Conservation (phyloP, 306 rosid species). For the Urtica urens region DNA sequence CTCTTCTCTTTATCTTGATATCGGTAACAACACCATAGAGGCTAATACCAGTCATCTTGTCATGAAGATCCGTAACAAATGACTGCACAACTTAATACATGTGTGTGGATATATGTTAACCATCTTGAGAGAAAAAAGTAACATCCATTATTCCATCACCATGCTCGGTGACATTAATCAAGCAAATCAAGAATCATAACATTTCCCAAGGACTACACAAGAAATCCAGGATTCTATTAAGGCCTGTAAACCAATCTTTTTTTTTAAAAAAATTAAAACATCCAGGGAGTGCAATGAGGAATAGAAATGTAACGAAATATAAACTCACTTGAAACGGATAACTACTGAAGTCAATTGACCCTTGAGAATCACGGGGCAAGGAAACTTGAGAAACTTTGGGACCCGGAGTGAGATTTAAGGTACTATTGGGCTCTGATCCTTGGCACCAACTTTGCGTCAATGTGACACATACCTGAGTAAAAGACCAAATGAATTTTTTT, state of each 20-base stretch:
- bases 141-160: conserved; percentile 1
- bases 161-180: too few species aligned
- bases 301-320: conserved; percentile 4
- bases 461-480: conserved; percentile 48
- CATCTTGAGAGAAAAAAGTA: conserved; percentile 5
- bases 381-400: conserved; percentile 77
- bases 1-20: conserved; percentile 40
- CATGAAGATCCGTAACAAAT: conserved; percentile 55
- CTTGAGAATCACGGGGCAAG: conserved; percentile 75
- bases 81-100: conserved; percentile 59
- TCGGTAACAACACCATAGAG: conserved; percentile 63
- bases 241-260: too few species aligned
- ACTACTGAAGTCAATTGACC: conserved; percentile 73
- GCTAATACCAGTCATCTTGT: conserved; percentile 79
- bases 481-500: too few species aligned
- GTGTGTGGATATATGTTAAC: conserved; percentile 28
- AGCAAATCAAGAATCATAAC: conserved; percentile 1
- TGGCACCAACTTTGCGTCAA: conserved; percentile 55
- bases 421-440: conserved; percentile 41
- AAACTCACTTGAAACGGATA: conserved; percentile 84
- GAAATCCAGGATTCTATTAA: background rate
- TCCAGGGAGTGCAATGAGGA: background rate
- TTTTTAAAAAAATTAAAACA: conserved; percentile 1
- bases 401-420: conserved; percentile 40
- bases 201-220: conserved; percentile 4